Conservation (phyloP, 2,329 filamentous ascomycete genomes). For the Colletotrichum sp. region DNA sequence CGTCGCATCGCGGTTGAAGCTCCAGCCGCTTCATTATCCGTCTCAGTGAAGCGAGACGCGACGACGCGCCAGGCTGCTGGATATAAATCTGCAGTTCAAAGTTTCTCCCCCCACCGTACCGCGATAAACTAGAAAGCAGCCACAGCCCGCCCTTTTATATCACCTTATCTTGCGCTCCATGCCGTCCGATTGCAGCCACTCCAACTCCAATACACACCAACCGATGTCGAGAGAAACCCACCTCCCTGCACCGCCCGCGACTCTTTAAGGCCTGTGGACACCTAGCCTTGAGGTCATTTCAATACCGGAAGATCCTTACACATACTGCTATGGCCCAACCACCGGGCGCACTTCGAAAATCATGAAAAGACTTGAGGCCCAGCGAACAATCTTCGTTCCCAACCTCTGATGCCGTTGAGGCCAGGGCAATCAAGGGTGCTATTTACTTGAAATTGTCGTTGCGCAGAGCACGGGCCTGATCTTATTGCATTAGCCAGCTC, state of each 20-base stretch:
- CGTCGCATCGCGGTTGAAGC: not conserved
- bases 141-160: too few relatives aligned
- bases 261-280: not conserved
- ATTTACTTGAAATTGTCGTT: not conserved
- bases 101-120: not conserved
- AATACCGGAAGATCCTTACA: not conserved
- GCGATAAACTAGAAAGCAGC: not conserved
- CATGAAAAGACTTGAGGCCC: not conserved
- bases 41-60: not conserved
- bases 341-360: not conserved
- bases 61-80: not conserved
- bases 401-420: not conserved
- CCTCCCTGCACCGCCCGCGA: not conserved
- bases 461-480: not conserved
- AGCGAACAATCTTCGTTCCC: not conserved
- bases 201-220: too few relatives aligned
- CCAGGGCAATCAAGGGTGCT: not conserved
- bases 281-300: not conserved
- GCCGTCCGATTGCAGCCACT: too few relatives aligned
- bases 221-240: too few relatives aligned
- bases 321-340: not conserved
- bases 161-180: too few relatives aligned
- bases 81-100: not conserved
- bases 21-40: not conserved
- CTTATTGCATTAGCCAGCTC: not conserved